Base-by-base conservation (phyloP, 2,329 filamentous ascomycete genomes). In the Onygenales sp. region DNA sequence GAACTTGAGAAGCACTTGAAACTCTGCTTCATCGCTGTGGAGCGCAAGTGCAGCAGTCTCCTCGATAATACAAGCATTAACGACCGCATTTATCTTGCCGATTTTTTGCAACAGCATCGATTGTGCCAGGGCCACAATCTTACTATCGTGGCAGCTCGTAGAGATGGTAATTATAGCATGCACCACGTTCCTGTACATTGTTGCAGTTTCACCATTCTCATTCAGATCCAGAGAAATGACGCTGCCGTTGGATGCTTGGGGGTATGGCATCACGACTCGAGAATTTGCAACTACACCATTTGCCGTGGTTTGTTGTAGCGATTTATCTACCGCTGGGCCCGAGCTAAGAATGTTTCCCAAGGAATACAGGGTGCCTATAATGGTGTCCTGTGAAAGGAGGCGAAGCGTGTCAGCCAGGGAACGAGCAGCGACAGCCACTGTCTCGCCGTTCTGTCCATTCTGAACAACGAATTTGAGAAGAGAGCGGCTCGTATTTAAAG, bases 31-130 rank as follows among this genome's bases (percentile, higher is more conserved):
- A 8, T 87, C 88, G 53, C 88, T 89, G 60, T 81, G 84, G 4
- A 93, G 74, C 35, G 90, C 86, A 53, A 98, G 74, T 5, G 82
- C 77, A 7, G 90, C 89, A 6, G 89, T 84, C 56, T 94, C 90
- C 13, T 82, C 83, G 52, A 97, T 85, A 55, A 98, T 93, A 53
- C 86, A 85, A 33, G 86, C 84, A 73, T 97, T 91, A 2, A 96
- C 87, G 4, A 80, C 75, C 55, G 81, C 78, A 63, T 83, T 93
- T 53, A 96, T 83, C 69, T 93, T 92, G 56, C 86, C 85, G 54
- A 97, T 81, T 69, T 98, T 97, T 65, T 98, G 93, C n/a, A 95
- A 73, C 27, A 99, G 81, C 84, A 98, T 96, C 0, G 90, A 94
- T 62, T 96, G 87, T 2, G 91, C 92, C 51, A 98, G 76, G 5